Evolutionary conservation across 2,329 filamentous ascomycete species (phyloP).

Genomic region (Claviceps sp.): DNA sequence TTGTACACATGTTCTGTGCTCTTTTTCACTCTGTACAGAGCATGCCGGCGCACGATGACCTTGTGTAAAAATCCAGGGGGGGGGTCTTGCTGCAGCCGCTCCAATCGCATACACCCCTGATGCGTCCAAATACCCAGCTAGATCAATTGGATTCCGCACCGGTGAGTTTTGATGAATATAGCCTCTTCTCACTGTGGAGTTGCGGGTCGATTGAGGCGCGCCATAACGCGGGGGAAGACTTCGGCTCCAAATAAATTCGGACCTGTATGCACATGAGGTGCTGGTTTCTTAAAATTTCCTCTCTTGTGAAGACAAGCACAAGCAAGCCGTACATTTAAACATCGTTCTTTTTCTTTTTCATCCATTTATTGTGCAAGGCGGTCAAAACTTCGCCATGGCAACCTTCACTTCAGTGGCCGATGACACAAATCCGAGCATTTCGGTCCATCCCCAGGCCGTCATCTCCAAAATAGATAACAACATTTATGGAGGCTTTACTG

Average conservation of each 20-base stretch:
- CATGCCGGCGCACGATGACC: too few relatives aligned
- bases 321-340: neutral
- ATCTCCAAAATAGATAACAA: neutral
- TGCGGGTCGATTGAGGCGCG: neutral
- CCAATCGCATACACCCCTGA: neutral
- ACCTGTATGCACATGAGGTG: neutral
- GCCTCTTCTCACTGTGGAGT: neutral
- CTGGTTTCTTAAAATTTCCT: too few relatives aligned
- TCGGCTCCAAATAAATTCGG: neutral
- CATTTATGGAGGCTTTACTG: neutral
- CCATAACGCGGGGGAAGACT: neutral
- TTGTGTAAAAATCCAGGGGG: too few relatives aligned
- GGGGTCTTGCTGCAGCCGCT: neutral
- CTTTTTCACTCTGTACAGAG: too few relatives aligned
- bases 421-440: neutral
- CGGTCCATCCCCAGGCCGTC: neutral
- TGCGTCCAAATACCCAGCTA: neutral
- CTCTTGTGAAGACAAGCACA: neutral
- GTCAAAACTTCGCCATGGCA: neutral
- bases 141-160: neutral
- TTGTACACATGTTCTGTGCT: too few relatives aligned
- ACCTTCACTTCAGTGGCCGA: neutral
- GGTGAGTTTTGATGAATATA: neutral
- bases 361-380: neutral
- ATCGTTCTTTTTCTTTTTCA: neutral